Percentiles rank a stretch among this genome's conserved stretches.
These are phyloP conservation scores for Biancaea sappan DNA, from an alignment of 306 rosid species.

Conservation along the genomic window DNA sequence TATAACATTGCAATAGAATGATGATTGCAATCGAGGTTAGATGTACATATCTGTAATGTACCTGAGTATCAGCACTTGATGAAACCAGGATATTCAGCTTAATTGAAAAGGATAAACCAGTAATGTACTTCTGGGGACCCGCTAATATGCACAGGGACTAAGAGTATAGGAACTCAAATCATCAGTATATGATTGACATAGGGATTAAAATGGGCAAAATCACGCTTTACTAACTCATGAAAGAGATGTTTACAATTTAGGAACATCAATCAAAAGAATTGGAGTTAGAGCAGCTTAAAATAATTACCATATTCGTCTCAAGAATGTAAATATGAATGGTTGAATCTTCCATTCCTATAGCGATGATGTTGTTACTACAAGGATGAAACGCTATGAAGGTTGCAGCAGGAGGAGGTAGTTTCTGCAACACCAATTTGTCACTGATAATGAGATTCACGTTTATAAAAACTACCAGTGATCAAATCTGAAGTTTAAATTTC, in stretches of 20 bases:
- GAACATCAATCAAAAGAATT: background rate
- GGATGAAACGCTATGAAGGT: constrained; percentile 66
- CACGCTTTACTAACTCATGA: background rate
- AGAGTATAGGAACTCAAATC: constrained; percentile 29
- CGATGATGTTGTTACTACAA: constrained; percentile 61
- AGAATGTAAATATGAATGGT: constrained; percentile 61
- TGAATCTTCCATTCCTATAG: constrained; percentile 69
- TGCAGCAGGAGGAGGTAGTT: constrained; percentile 61
- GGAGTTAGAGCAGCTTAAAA: background rate
- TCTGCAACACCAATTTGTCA: constrained; percentile 37
- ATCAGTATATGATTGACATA: background rate
- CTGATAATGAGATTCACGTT: background rate
- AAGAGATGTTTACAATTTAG: background rate
- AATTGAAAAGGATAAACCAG: constrained; percentile 72
- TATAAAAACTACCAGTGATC: background rate
- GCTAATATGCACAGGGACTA: constrained; percentile 61
- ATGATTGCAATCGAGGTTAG: background rate
- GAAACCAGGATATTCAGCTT: constrained; percentile 65
- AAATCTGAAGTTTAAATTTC: too few species aligned
- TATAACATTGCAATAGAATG: background rate
- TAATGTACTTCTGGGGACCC: constrained; percentile 67
- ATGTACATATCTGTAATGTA: constrained; percentile 50
- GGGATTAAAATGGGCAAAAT: background rate
- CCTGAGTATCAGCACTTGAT: constrained; percentile 69
- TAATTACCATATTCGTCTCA: constrained; percentile 56